These are phyloP conservation scores for Diaporthe eres DNA, from an alignment of 2,329 filamentous ascomycete species.

Conservation along the genomic window DNA sequence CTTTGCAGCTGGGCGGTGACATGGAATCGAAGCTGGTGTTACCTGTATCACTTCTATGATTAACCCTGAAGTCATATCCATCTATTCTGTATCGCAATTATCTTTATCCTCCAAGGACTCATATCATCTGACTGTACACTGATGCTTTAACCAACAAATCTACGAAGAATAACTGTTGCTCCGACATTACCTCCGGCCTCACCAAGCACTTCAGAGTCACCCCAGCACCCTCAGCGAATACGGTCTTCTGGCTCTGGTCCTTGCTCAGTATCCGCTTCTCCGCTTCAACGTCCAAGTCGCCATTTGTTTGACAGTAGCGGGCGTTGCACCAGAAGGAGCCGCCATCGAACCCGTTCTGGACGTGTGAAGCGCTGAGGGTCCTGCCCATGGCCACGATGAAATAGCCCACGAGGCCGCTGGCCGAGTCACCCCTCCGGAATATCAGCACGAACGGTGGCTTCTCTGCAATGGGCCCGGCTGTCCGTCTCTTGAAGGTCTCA, in stretches of 20 bases:
- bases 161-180: constrained; percentile 7
- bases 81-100: background rate
- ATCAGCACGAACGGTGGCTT: constrained; percentile 2
- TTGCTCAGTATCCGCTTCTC: background rate
- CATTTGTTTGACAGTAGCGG: background rate
- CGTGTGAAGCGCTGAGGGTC: background rate
- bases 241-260: constrained; percentile 22
- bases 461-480: background rate
- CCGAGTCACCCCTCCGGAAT: background rate
- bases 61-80: background rate
- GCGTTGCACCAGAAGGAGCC: constrained; percentile 19
- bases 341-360: constrained; percentile 5
- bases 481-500: constrained; percentile 11
- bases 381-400: constrained; percentile 21
- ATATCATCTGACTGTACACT: constrained; percentile 16
- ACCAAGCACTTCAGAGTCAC: background rate
- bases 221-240: constrained; percentile 7
- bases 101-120: background rate
- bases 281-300: background rate
- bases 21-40: constrained; percentile 31
- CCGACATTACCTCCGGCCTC: constrained; percentile 9
- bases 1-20: constrained; percentile 26
- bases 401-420: background rate
- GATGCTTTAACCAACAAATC: background rate
- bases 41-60: constrained; percentile 18